phyloP scores from a whole-genome alignment of 495 filamentous ascomycete species.

The Aspergillus cristatus region DNA sequence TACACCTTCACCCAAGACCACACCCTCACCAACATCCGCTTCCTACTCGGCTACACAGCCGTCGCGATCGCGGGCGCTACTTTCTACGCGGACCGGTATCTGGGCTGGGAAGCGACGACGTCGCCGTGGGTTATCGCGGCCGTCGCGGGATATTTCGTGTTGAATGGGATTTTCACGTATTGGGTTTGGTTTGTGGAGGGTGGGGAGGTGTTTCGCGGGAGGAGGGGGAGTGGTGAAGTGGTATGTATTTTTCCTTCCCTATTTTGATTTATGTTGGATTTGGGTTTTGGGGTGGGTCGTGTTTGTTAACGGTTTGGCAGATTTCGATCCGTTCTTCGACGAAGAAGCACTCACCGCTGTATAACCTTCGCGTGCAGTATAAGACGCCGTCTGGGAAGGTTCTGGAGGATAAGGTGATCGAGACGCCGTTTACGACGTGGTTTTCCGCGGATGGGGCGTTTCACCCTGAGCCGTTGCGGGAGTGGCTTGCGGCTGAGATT shows the following conservation, averaged over 20 bases:
- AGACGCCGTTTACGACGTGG: conserved; percentile 72
- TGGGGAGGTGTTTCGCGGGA: conserved; percentile 70
- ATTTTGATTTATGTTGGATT: neutral
- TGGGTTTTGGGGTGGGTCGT: neutral
- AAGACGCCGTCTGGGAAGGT: conserved; percentile 39
- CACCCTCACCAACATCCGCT: conserved; percentile 68
- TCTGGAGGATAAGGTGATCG: conserved; percentile 42
- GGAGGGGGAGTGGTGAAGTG: conserved; percentile 43
- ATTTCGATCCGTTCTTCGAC: conserved; percentile 58
- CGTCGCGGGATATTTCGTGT: conserved; percentile 66
- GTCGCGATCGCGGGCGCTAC: conserved; percentile 69
- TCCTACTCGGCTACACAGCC: conserved; percentile 73
- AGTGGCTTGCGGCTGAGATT: conserved; percentile 63
- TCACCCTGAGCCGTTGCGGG: conserved; percentile 73
- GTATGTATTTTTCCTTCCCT: conserved; percentile 37
- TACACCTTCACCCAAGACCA: conserved; percentile 71
- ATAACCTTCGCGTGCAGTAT: conserved; percentile 58
- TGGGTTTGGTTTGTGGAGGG: conserved; percentile 86
- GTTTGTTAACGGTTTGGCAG: conserved; percentile 28
- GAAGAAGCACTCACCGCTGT: conserved; percentile 69
- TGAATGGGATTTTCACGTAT: conserved; percentile 70
- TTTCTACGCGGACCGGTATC: conserved; percentile 84
- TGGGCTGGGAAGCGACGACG: conserved; percentile 80
- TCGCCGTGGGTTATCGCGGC: conserved; percentile 59
- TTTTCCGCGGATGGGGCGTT: conserved; percentile 78